These are phyloP conservation scores for Coemansia erecta DNA, from an alignment of 192 early-diverging fungal genomes.

Conservation along the genomic window DNA sequence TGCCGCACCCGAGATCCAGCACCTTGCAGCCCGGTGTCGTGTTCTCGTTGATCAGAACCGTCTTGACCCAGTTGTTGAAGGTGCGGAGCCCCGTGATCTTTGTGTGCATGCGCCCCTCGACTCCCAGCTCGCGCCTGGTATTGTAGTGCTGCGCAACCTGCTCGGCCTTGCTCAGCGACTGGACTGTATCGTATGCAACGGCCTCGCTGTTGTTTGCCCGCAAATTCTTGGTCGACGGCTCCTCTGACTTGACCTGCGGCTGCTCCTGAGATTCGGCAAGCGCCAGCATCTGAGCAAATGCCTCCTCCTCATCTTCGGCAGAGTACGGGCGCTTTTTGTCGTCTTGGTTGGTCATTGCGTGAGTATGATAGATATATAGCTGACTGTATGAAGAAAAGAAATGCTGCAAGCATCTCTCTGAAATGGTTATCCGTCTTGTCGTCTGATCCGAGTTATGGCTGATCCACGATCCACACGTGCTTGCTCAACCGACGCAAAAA, in stretches of 20 bases:
- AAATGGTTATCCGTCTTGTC: no score
- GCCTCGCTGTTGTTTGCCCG: neutral
- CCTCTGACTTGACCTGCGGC: no score
- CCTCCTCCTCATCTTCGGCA: neutral
- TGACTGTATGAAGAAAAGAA: no score
- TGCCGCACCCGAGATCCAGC: conserved; percentile 93
- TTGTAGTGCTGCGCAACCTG: conserved; percentile 81
- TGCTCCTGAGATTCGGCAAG: neutral
- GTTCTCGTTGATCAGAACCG: conserved; percentile 74
- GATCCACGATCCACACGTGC: no score
- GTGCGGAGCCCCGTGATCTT: conserved; percentile 81
- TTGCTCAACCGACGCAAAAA: no score
- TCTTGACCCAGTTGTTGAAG: conserved; percentile 98
- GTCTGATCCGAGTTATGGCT: no score
- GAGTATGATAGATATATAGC: no score
- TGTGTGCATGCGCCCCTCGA: conserved; percentile 73
- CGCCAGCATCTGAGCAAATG: neutral
- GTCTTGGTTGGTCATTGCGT: no score
- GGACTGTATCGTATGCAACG: neutral
- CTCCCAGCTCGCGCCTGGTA: conserved; percentile 75
- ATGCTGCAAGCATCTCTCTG: no score
- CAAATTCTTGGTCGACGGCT: neutral
- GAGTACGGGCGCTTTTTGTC: no score
- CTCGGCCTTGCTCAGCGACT: conserved; percentile 13
- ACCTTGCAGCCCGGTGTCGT: conserved; percentile 58